Evolutionary conservation across 106 monocot species (phyloP), one percentile per base, ranked within the genome.

Genomic region (Dactylorhiza incarnata): DNA sequence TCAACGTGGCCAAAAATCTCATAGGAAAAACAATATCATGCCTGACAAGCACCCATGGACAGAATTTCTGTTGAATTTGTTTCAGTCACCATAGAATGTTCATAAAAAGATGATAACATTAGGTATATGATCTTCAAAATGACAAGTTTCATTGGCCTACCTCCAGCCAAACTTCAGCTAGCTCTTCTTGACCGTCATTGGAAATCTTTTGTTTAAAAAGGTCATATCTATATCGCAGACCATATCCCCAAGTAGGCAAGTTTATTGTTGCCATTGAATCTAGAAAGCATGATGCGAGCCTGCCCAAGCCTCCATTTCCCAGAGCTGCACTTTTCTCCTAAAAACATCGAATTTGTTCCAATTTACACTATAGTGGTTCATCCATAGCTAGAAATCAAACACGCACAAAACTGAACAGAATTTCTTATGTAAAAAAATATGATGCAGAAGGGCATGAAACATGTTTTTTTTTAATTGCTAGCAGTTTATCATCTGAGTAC

Each of bases 141-240:
- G 37, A 15, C 37, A 37, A 25, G n/a, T 44, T 46, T 6, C 45
- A 9, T 15, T 61, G 29, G 73, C 17, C 17, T 75, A 92, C 97
- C 85, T 93, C 91, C 48, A 97, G 89, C 97, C 91, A 97, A 79
- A 91, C 93, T 83, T 93, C 97, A 73, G 93, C 93, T 72, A 87
- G 77, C 85, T 97, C 97, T 86, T 91, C 93, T 78, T 93, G 97
- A 17, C 93, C 93, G 46, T 94, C 89, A 65, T 83, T 85, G 1
- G 91, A 74, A 17, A 97, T 86, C 26, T 51, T 68, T 45, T 97
- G 93, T 25, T 86, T 91, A 73, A 97, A 97, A 7, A 97, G 75
- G 7, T 93, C 96, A 81, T 93, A 94, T 82, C 84, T 83, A 52
- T 97, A 97, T 17, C 97, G 79, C 72, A 94, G 78, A 54, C 97